Base-by-base conservation (phyloP, 768 basidiomycete species). In the Lactarius vividus region DNA sequence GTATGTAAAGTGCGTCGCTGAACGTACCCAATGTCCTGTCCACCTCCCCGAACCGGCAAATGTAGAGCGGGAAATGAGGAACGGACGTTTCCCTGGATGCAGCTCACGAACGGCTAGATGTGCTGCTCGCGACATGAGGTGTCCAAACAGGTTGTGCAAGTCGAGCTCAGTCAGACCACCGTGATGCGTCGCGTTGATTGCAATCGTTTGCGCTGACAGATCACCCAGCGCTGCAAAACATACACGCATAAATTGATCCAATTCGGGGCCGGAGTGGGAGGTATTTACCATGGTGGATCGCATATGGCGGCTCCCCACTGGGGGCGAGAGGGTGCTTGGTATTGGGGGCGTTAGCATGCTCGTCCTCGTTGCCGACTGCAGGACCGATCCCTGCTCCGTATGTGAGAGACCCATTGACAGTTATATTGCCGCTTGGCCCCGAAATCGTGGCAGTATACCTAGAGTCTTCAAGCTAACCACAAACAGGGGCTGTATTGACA, bases 401-500 rank as follows among this genome's bases (percentile, higher is more conserved):
- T 6, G 88, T 91, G 49, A 82, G 75, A 2, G 78, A 83, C 7
- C 88, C 88, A 61, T 88, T 86, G 67, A 90, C 81, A 15, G 87
- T 89, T 73, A 91, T 83, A 71, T 91, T 92, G 4, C 89, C 89
- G 67, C 88, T 89, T 0, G 84, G 83, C 16, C 88, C 89, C 70
- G 80, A 89, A 16, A 83, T 71, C 0, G 83, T 80, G 23, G 80
- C 70, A 70, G 91, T 82, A 72, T 91, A 91, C 52, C 88, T 89
- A 71, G 20, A 29, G 33, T 26, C 52, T 40, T 57, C 66, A 46
- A 28, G 56, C 23, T 37, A 28, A 20, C 57, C 54, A 29, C 7
- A 16, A 31, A 40, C 18, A 35, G 3, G 11, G 7, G 16, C 3
- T 15, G 31, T 16, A 26, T 11, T 29, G 15, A 23, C 16, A 23